Evolutionary conservation across 495 filamentous ascomycete genomes (phyloP).

Genomic region (Penicillium salamii): DNA sequence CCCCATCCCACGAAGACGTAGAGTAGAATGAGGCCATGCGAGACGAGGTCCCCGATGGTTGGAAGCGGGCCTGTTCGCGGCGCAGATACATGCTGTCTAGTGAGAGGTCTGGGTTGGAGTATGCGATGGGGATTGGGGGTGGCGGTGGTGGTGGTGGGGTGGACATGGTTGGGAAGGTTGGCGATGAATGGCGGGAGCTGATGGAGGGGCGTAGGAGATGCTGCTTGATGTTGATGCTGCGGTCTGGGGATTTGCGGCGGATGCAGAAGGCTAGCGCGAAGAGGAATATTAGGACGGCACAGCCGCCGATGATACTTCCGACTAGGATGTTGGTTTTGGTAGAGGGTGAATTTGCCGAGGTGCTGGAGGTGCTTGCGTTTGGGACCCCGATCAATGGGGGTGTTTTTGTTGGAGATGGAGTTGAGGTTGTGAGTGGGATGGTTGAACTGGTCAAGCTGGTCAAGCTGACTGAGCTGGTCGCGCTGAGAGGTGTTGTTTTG

Average conservation of each 20-base stretch:
- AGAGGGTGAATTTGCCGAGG: not conserved
- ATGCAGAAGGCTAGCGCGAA: conserved; percentile 19
- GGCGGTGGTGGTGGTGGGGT: conserved; percentile 2
- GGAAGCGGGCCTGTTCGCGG: not conserved
- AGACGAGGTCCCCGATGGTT: conserved; percentile 5
- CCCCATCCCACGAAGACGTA: conserved; percentile 7
- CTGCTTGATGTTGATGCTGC: conserved; percentile 13
- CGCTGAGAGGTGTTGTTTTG: too few species aligned
- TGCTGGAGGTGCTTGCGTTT: not conserved
- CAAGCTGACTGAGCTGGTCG: too few species aligned
- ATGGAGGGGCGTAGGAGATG: conserved; percentile 16
- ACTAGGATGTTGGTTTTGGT: conserved; percentile 20
- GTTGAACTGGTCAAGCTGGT: not conserved
- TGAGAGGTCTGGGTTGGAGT: conserved; percentile 6
- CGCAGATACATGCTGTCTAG: conserved; percentile 6
- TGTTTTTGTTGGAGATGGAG: not conserved
- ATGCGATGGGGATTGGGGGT: not conserved
- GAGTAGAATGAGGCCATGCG: conserved; percentile 22
- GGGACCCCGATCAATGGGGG: not conserved
- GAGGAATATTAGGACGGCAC: conserved; percentile 22
- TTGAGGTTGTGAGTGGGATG: not conserved
- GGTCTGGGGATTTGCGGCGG: conserved; percentile 15
- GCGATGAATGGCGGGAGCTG: conserved; percentile 2
- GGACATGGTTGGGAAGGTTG: conserved; percentile 1
- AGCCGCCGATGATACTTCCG: conserved; percentile 27